These are phyloP conservation scores for Phytophthora agathidicida DNA, from an alignment of 352 stramenopile species.

Conservation along the genomic window DNA sequence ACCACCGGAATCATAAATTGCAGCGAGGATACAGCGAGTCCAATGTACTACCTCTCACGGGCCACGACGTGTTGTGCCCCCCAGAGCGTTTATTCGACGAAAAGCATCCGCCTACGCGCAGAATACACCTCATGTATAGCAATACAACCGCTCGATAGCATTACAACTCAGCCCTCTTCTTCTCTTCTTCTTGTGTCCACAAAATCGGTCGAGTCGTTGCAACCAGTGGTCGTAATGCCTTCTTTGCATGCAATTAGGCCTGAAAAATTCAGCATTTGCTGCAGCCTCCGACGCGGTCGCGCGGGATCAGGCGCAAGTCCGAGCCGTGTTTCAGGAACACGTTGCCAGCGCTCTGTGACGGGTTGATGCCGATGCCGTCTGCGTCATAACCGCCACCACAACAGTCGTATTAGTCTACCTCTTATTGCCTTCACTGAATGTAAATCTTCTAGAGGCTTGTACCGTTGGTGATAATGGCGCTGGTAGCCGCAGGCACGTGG, in stretches of 20 bases:
- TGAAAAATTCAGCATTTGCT: constrained; percentile 12
- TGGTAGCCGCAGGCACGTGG: constrained; percentile 77
- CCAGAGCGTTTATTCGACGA: constrained; percentile 19
- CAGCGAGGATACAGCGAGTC: not conserved
- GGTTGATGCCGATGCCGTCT: constrained; percentile 89
- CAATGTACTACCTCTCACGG: constrained; percentile 3
- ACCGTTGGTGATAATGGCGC: constrained; percentile 90
- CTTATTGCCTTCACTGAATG: constrained; percentile 3
- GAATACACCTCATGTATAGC: constrained; percentile 31
- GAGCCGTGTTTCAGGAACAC: constrained; percentile 88
- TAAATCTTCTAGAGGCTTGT: not conserved
- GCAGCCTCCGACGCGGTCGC: constrained; percentile 74
- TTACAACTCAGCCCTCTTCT: constrained; percentile 8
- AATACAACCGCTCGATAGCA: constrained; percentile 32
- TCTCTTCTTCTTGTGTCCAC: constrained; percentile 4
- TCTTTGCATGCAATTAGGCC: constrained; percentile 5
- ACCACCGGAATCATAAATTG: constrained; percentile 15
- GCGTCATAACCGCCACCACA: constrained; percentile 6
- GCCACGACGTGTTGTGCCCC: constrained; percentile 3
- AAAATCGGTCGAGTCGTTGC: not conserved
- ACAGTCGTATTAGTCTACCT: constrained; percentile 6
- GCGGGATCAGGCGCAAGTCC: constrained; percentile 83
- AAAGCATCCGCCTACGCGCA: constrained; percentile 15
- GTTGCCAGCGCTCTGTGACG: constrained; percentile 79
- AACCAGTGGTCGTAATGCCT: not conserved